Percentiles rank a stretch among this genome's conserved stretches.
These are phyloP conservation scores for Lathyrus aphaca DNA, from an alignment of 306 rosid species.

Conservation along the genomic window DNA sequence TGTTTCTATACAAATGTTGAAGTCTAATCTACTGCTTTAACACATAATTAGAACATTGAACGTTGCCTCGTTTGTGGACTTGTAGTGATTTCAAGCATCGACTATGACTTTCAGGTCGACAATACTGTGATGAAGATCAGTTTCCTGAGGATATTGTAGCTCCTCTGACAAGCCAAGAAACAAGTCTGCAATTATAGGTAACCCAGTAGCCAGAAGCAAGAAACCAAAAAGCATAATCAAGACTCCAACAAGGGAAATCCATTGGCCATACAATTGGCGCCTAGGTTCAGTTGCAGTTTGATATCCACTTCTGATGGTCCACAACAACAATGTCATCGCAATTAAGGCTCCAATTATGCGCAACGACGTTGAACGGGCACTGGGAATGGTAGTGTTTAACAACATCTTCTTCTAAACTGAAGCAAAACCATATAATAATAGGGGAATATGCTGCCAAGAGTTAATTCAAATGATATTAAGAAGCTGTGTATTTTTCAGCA, in stretches of 20 bases:
- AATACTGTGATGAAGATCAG: conserved; percentile 33
- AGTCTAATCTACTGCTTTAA: conserved; percentile 23
- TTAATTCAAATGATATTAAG: background rate
- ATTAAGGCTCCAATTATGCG: conserved; percentile 39
- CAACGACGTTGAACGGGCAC: conserved; percentile 36
- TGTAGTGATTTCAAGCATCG: background rate
- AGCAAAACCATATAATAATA: background rate
- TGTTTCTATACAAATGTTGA: background rate
- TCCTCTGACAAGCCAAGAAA: conserved; percentile 49
- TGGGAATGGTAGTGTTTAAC: background rate
- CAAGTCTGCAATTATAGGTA: conserved; percentile 60
- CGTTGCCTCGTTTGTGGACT: background rate
- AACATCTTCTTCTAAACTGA: conserved; percentile 20
- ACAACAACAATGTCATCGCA: conserved; percentile 43
- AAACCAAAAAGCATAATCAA: conserved; percentile 57
- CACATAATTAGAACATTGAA: conserved; percentile 7
- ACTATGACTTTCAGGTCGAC: conserved; percentile 28
- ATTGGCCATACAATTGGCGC: conserved; percentile 21
- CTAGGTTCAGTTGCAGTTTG: conserved; percentile 40
- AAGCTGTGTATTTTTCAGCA: background rate
- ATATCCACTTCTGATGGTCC: conserved; percentile 47
- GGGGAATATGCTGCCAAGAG: background rate
- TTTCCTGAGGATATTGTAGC: conserved; percentile 44
- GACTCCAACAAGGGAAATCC: conserved; percentile 49
- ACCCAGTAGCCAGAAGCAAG: conserved; percentile 51